Evolutionary conservation across 2,329 filamentous ascomycete genomes (phyloP).

Genomic region (Colletotrichum noveboracense): DNA sequence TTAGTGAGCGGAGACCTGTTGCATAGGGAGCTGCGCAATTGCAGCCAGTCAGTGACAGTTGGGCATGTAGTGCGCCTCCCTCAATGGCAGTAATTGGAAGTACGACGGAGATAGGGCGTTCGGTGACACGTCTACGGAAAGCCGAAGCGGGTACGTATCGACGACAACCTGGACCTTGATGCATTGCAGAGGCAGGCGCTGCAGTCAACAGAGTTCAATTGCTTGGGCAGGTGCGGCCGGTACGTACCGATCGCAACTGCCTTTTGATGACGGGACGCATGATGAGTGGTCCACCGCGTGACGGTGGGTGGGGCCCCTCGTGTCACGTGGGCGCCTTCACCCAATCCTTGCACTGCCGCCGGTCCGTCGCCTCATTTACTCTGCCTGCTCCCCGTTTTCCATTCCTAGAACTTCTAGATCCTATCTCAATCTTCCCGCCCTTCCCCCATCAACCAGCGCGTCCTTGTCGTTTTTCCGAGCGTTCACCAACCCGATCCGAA

Average conservation of each 20-base stretch:
- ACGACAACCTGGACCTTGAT: background rate
- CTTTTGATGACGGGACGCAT: constrained; percentile 18
- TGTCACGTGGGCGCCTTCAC: constrained; percentile 11
- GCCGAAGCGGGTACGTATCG: constrained; percentile 12
- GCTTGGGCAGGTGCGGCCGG: background rate
- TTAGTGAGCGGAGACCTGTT: background rate
- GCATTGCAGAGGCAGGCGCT: background rate
- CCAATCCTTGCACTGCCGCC: constrained; percentile 21
- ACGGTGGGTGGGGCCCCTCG: background rate
- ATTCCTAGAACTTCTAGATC: constrained; percentile 22
- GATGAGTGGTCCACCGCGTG: constrained; percentile 20
- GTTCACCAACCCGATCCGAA: constrained; percentile 19
- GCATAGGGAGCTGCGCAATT: background rate
- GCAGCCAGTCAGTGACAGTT: background rate
- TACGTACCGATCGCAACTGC: background rate
- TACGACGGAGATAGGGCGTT: constrained; percentile 14
- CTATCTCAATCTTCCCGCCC: constrained; percentile 16
- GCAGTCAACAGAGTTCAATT: background rate
- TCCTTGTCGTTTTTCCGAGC: constrained; percentile 29
- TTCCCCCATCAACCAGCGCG: constrained; percentile 29
- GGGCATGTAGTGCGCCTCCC: background rate
- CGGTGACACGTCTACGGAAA: constrained; percentile 18
- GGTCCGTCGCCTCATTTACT: constrained; percentile 23
- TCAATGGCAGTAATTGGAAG: background rate
- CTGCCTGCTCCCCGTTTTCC: constrained; percentile 25